phyloP scores from a whole-genome alignment of 129 eudicot species.

The Lonicera japonica region DNA sequence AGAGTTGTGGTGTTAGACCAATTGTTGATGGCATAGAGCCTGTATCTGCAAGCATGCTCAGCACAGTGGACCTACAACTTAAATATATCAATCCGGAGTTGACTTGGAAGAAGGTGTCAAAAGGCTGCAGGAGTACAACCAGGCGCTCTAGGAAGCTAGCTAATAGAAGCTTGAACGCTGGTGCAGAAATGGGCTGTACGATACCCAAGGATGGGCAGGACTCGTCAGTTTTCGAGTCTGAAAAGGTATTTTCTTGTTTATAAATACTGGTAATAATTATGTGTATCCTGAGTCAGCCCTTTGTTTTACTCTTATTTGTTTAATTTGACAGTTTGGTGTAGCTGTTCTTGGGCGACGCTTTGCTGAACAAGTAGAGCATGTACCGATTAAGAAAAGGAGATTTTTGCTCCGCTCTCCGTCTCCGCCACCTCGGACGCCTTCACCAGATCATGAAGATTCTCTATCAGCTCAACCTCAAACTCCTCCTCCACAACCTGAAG shows the following conservation, averaged over 20 bases:
- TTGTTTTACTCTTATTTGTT: not conserved
- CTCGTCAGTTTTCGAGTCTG: conserved; percentile 46
- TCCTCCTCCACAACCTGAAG: conserved; percentile 24
- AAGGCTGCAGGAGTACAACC: conserved; percentile 43
- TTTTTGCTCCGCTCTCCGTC: conserved; percentile 38
- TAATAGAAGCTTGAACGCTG: conserved; percentile 18
- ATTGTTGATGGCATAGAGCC: conserved; percentile 29
- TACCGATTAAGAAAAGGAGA: conserved; percentile 80
- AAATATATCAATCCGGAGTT: conserved; percentile 34
- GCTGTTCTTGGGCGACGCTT: conserved; percentile 37
- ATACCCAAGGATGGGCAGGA: conserved; percentile 29
- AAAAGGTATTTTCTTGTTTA: conserved; percentile 36
- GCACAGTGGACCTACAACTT: conserved; percentile 38
- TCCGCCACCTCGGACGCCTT: conserved; percentile 24
- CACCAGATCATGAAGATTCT: conserved; percentile 19
- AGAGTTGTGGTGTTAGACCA: conserved; percentile 14
- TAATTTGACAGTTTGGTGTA: conserved; percentile 47
- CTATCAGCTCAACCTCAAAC: conserved; percentile 12
- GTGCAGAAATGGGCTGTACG: conserved; percentile 6
- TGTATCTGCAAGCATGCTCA: conserved; percentile 33
- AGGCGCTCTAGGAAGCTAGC: conserved; percentile 39
- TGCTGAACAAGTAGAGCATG: conserved; percentile 47
- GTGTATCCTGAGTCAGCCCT: not conserved
- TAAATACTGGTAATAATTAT: not conserved
- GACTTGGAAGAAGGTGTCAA: conserved; percentile 59